phyloP scores from a whole-genome alignment of 108 stramenopile genomes.

The Licmophora abbreviata region DNA sequence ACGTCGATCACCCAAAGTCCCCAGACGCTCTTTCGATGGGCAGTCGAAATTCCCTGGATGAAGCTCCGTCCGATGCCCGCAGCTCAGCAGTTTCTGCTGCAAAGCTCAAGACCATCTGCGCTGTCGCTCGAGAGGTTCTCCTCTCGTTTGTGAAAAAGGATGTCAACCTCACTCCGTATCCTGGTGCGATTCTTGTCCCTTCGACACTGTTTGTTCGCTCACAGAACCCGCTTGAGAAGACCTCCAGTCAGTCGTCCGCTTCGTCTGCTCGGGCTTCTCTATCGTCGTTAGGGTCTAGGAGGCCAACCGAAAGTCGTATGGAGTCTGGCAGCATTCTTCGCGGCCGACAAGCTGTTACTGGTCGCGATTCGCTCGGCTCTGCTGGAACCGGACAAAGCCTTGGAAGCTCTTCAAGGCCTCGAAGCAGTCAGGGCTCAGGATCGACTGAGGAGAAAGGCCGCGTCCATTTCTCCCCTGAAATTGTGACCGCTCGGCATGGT shows the following conservation, averaged over 20 bases:
- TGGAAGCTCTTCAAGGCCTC: background rate
- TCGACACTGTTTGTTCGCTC: slow-evolving; percentile 29
- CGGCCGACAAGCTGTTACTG: background rate
- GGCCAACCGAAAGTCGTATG: no score
- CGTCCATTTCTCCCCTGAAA: slow-evolving; percentile 28
- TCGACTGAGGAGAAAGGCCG: slow-evolving; percentile 3
- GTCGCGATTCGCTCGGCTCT: background rate
- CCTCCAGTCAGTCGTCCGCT: no score
- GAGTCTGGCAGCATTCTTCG: no score
- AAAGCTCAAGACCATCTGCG: slow-evolving; percentile 52
- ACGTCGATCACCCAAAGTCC: background rate
- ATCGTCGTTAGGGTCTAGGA: no score
- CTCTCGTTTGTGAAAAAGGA: slow-evolving; percentile 79
- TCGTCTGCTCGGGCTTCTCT: no score
- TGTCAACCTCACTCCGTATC: slow-evolving; percentile 65
- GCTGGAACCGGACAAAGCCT: background rate
- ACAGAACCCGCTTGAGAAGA: no score
- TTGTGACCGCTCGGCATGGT: no score
- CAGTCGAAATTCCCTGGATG: background rate
- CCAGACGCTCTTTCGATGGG: background rate
- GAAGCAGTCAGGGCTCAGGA: background rate
- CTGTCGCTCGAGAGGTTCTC: slow-evolving; percentile 66
- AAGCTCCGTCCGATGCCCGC: background rate
- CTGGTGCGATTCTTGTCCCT: slow-evolving; percentile 63
- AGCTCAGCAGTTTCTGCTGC: slow-evolving; percentile 10